phyloP scores from a whole-genome alignment of 352 stramenopile species.

The Chrysophaeum taylorii region DNA sequence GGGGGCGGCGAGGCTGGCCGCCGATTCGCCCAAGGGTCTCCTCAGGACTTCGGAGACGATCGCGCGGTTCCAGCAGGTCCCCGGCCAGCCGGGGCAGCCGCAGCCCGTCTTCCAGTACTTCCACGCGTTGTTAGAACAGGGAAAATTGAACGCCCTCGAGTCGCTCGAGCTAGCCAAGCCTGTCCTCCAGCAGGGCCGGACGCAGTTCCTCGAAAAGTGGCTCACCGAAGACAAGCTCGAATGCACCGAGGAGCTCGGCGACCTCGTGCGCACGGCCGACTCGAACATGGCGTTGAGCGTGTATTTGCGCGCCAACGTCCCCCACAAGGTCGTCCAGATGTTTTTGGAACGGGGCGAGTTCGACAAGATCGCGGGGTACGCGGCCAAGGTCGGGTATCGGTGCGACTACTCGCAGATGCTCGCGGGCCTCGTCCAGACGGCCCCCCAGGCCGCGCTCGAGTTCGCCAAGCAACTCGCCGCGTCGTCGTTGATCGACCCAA shows the following conservation, averaged over 20 bases:
- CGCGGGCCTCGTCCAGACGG: conserved; percentile 94
- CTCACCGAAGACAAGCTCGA: conserved; percentile 97
- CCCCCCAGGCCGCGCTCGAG: conserved; percentile 90
- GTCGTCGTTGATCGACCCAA: conserved; percentile 88
- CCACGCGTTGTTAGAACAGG: conserved; percentile 91
- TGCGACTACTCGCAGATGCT: conserved; percentile 99
- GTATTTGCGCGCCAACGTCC: conserved; percentile 90
- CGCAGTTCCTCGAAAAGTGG: conserved; percentile 98
- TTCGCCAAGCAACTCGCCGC: conserved; percentile 94
- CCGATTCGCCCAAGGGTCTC: conserved; percentile 46
- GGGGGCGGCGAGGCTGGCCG: conserved; percentile 64
- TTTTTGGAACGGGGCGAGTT: conserved; percentile 97
- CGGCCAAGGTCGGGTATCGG: conserved; percentile 83
- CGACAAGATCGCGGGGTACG: conserved; percentile 95
- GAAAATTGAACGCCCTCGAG: conserved; percentile 97
- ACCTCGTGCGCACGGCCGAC: conserved; percentile 86
- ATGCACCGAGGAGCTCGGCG: conserved; percentile 89
- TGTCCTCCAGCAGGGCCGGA: conserved; percentile 90
- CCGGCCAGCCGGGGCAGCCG: conserved; percentile 83
- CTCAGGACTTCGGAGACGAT: conserved; percentile 96
- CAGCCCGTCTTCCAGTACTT: conserved; percentile 99
- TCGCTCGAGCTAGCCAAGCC: conserved; percentile 94
- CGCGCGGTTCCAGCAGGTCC: conserved; percentile 95
- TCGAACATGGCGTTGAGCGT: conserved; percentile 95
- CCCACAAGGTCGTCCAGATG: conserved; percentile 98